Base-by-base conservation (phyloP, 805 yeast genomes). In the Wickerhamiella australiensis region DNA sequence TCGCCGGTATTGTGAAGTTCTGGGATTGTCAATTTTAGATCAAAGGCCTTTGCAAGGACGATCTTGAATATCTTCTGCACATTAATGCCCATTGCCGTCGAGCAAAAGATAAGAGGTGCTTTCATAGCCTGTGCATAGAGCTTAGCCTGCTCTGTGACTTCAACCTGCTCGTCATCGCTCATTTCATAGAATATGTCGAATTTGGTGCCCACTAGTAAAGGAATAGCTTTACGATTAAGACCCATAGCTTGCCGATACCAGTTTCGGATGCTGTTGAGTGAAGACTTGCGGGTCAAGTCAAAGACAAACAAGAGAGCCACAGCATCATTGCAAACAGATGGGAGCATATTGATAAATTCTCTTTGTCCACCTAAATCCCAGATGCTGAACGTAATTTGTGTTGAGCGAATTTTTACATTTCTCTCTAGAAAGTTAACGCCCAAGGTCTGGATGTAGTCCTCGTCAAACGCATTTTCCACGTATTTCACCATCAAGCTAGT, bases 301-400 rank as follows among this genome's bases (percentile, higher is more conserved):
- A 83, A 90, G 80, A 85, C 79, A 59, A 88, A 87, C 40, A 90
- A 70, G 22, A 90, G 78, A 1, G 96, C 95, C 12, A 87, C 92
- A 0, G 97, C 92, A 54, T 88, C 96, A 55, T 82, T 79, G 13
- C 94, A 82, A 12, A 90, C 96, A 51, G 90, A 70, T 20, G 96
- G 95, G 36, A 92, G 70, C 98, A 90, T 90, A 63, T 90, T 90
- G 49, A 87, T 85, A 66, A 86, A 90, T 65, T 92, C 96, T 47
- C 85, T 76, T 59, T 88, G 95, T 1, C 98, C 98, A 21, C 98
- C 98, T 11, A 90, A 68, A 65, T 90, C 98, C 94, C 96, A 90
- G 27, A 90, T 81, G 20, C 92, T 80, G 62, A 90, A 90, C 33
- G 92, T 82, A 50, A 90, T 85, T 56, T 85, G 86, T 2, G 96